A percentile compares a stretch with the other conserved stretches of the same genome.
These are phyloP conservation scores for Microcyclospora pomicola DNA, from an alignment of 2,329 filamentous ascomycete species.

Conservation along the genomic window DNA sequence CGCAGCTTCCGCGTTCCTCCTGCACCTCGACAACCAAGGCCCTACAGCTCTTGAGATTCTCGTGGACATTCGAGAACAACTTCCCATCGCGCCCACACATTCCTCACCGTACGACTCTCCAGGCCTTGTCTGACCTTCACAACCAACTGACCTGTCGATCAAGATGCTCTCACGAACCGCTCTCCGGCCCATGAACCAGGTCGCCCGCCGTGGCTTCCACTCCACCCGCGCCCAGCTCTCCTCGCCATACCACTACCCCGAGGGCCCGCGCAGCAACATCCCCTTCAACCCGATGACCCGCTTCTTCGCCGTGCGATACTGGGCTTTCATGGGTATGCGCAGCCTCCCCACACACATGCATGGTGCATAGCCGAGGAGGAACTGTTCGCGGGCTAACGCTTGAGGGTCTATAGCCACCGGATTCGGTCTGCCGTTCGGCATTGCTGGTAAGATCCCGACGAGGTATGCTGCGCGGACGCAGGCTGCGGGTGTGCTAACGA, in stretches of 20 bases:
- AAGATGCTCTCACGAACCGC: conserved; percentile 29
- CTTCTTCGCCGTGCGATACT: conserved; percentile 74
- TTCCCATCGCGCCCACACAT: too few species aligned
- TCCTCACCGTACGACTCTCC: too few species aligned
- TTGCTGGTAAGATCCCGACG: conserved; percentile 42
- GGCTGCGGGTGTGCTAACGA: conserved; percentile 1
- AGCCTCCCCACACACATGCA: background rate
- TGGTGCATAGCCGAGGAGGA: too few species aligned
- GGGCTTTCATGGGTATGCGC: conserved; percentile 57
- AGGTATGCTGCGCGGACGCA: too few species aligned
- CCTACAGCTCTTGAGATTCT: too few species aligned
- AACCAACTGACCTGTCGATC: too few species aligned
- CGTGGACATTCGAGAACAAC: too few species aligned
- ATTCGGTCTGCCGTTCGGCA: conserved; percentile 46
- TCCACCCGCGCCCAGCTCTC: conserved; percentile 71
- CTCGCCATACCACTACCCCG: conserved; percentile 96
- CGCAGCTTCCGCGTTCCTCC: too few species aligned
- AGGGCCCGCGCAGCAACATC: conserved; percentile 86
- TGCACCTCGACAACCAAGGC: too few species aligned
- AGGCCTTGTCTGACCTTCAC: too few species aligned
- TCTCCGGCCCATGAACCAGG: conserved; percentile 44
- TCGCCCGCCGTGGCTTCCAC: conserved; percentile 88
- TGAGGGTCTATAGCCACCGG: conserved; percentile 34
- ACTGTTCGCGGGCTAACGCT: conserved; percentile 24
- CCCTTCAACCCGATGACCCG: conserved; percentile 92